Conservation (phyloP, 176 grass and related monocot species). For the Ensete ventricosum region DNA sequence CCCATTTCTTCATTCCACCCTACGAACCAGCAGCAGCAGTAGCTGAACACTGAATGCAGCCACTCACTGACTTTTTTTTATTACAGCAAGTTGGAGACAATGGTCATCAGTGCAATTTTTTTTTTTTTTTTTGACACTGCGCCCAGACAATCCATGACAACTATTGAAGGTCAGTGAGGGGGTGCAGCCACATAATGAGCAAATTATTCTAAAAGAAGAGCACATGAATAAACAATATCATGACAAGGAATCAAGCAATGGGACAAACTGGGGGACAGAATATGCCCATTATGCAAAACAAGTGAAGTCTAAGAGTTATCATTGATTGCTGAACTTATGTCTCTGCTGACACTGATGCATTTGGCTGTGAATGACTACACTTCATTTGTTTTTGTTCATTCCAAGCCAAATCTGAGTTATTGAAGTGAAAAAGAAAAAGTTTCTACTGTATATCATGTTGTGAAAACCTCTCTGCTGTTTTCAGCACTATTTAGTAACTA, state of each 20-base stretch:
- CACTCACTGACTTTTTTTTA: background rate
- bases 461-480: too few relatives aligned
- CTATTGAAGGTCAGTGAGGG: background rate
- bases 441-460: too few relatives aligned
- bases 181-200: background rate
- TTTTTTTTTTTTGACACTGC: too few relatives aligned
- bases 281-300: background rate
- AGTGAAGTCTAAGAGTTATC: too few relatives aligned
- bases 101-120: background rate
- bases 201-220: background rate
- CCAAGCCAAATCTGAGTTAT: too few relatives aligned
- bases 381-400: too few relatives aligned
- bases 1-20: background rate
- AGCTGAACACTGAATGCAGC: background rate
- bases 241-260: conserved; percentile 1
- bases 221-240: background rate
- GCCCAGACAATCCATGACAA: background rate
- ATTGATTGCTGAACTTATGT: background rate
- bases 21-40: too few relatives aligned
- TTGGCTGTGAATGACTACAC: background rate
- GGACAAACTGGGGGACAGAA: background rate
- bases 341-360: background rate
- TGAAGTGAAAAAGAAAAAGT: too few relatives aligned
- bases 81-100: background rate
- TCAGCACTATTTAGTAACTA: background rate